A percentile compares a stretch with the other conserved stretches of the same genome.
phyloP scores from a whole-genome alignment of 2,329 filamentous ascomycete genomes.

The Epicoccum nigrum region DNA sequence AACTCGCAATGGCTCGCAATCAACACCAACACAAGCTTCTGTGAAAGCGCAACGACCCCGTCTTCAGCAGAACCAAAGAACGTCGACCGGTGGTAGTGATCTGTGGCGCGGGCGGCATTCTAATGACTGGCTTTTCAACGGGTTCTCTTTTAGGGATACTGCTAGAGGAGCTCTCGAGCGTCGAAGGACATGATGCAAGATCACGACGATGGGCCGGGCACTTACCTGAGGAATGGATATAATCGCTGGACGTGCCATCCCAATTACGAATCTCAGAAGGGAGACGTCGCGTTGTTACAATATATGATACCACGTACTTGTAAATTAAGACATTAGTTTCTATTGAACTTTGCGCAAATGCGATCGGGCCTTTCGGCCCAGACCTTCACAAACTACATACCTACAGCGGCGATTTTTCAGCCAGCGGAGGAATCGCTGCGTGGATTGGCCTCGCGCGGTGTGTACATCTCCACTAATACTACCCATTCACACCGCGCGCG shows the following conservation, averaged over 20 bases:
- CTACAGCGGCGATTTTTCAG: no score
- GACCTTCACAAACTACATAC: no score
- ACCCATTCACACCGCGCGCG: no score
- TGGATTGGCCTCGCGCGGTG: no score
- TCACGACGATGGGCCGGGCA: not conserved
- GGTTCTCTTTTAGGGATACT: conserved; percentile 46
- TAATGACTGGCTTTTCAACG: conserved; percentile 49
- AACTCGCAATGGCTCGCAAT: conserved; percentile 22
- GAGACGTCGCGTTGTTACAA: no score
- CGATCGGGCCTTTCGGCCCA: no score
- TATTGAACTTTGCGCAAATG: no score
- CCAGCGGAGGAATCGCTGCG: no score
- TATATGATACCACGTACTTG: not conserved
- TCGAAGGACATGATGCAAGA: conserved; percentile 25
- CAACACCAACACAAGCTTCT: conserved; percentile 3
- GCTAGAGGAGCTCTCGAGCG: conserved; percentile 39
- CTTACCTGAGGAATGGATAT: not conserved
- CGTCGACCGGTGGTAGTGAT: conserved; percentile 41
- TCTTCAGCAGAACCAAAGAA: conserved; percentile 30
- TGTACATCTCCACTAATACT: no score
- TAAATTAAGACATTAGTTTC: conserved; percentile 3
- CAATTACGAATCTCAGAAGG: no score
- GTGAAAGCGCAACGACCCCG: conserved; percentile 33
- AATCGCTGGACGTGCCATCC: conserved; percentile 7
- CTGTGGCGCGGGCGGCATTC: conserved; percentile 47